phyloP scores from a whole-genome alignment of 1,139 yeast genomes.

The Hansenula sp. region DNA sequence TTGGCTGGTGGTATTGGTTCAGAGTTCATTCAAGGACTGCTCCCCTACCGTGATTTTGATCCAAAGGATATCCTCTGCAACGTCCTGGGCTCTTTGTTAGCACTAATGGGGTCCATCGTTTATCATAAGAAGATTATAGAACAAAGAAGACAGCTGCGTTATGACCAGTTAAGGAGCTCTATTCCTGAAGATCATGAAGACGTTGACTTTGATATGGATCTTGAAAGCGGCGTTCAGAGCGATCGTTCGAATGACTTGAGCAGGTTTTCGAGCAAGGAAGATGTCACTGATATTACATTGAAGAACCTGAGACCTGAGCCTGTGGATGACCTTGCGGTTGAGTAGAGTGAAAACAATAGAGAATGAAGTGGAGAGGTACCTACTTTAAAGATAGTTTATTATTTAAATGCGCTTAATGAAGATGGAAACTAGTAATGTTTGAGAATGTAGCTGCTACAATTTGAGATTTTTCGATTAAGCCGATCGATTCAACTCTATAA shows the following conservation, averaged over 20 bases:
- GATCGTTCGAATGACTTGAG: conserved; percentile 18
- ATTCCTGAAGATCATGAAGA: conserved; percentile 23
- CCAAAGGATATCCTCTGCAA: conserved; percentile 43
- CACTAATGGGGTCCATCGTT: conserved; percentile 12
- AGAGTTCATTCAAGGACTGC: conserved; percentile 43
- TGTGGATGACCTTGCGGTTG: conserved; percentile 20
- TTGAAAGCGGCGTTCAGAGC: conserved; percentile 14
- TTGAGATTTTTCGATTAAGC: no score
- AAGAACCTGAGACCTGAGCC: conserved; percentile 18
- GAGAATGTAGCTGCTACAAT: neutral
- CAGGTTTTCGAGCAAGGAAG: conserved; percentile 20
- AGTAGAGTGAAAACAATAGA: conserved; percentile 5
- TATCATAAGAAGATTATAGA: conserved; percentile 19
- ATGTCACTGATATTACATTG: conserved; percentile 16
- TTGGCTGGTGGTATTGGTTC: conserved; percentile 44
- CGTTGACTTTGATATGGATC: conserved; percentile 26
- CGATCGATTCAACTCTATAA: no score
- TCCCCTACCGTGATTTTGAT: conserved; percentile 49
- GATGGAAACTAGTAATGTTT: no score
- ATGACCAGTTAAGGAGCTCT: conserved; percentile 20
- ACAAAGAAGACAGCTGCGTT: conserved; percentile 16
- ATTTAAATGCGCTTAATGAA: no score
- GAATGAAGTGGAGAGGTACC: neutral
- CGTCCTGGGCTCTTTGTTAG: conserved; percentile 28
- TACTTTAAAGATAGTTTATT: neutral